Base-by-base conservation (phyloP, 805 yeast species). In the Danielozyma ontarioensis region DNA sequence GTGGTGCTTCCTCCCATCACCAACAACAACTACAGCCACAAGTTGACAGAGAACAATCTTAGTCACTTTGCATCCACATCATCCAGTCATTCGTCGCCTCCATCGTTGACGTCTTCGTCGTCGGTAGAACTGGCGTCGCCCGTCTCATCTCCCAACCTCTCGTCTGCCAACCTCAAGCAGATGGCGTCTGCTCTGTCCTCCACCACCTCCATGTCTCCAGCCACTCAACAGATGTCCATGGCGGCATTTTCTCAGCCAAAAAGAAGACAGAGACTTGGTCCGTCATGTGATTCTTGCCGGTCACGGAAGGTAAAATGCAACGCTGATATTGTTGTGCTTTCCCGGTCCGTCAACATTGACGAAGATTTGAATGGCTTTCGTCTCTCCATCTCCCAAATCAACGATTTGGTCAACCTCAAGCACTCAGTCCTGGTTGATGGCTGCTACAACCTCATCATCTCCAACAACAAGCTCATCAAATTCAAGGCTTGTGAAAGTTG, bases 261-360 rank as follows among this genome's bases (percentile, higher is more conserved):
- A 44, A 58, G 72, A 41, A 60, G 87, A 45, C 89, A 82, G 57
- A 60, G 90, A 38, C 63, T 74, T 13, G 88, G 90, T 0, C 88
- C 88, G 3, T 76, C 83, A 26, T 82, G 90, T 55, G 88, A 82
- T 51, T 61, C 73, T 30, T 82, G 90, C 53, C 64, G 88, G 34
- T 49, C 73, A 12, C 68, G 86, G 36, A 82, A 82, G 51, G 81
- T 80, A 37, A 82, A 78, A 55, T 82, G 90, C 58, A 78, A 81
- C 53, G 85, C 89, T 2, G 78, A 70, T 43, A 74, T 80, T 10
- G 53, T 57, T 22, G 61, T 74, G 16, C 38, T 76, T 29, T 46
- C 55, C 29, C 50, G 47, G 21, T 25, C 35, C 25, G 34, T 46
- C 25, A 29, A 36, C 14, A 31, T 32, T 13, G 25, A 29, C 13